phyloP scores from a whole-genome alignment of 495 filamentous ascomycete genomes.

The Melanomma pulvis-pyrius region DNA sequence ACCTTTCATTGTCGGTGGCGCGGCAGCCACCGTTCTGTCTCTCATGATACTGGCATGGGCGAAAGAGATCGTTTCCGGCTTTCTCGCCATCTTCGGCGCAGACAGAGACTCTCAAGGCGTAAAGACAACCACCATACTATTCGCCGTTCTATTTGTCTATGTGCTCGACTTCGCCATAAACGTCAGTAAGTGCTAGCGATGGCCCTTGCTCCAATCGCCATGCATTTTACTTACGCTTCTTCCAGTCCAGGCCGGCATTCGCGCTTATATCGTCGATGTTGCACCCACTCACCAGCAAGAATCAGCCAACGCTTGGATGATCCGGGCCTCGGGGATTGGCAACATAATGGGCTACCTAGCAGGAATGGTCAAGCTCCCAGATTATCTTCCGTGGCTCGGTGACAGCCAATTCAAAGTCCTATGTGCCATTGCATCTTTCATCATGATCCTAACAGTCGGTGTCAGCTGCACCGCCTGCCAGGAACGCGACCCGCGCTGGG shows the following conservation, averaged over 20 bases:
- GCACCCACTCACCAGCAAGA: conserved; percentile 89
- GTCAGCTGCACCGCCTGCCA: conserved; percentile 66
- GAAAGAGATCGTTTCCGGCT: conserved; percentile 70
- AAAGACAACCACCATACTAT: conserved; percentile 63
- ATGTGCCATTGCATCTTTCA: conserved; percentile 75
- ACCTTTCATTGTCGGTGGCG: conserved; percentile 83
- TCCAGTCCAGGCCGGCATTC: conserved; percentile 80
- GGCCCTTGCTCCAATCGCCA: not conserved
- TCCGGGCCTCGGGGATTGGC: conserved; percentile 75
- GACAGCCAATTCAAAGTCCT: conserved; percentile 87
- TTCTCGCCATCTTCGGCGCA: conserved; percentile 72
- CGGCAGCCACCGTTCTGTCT: conserved; percentile 69
- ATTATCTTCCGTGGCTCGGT: conserved; percentile 72
- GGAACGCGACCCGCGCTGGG: conserved; percentile 78
- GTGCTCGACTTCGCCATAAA: conserved; percentile 90
- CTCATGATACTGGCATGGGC: conserved; percentile 82
- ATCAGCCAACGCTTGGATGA: conserved; percentile 84
- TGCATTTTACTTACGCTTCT: not conserved
- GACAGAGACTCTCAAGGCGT: conserved; percentile 62
- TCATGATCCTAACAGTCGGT: conserved; percentile 65
- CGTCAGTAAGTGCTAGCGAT: conserved; percentile 61
- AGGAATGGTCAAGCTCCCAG: conserved; percentile 76
- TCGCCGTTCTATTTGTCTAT: conserved; percentile 82
- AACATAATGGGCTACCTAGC: conserved; percentile 85
- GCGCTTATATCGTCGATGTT: conserved; percentile 89